phyloP scores from a whole-genome alignment of 2,329 filamentous ascomycete genomes.

The Raffaelea albimanens region DNA sequence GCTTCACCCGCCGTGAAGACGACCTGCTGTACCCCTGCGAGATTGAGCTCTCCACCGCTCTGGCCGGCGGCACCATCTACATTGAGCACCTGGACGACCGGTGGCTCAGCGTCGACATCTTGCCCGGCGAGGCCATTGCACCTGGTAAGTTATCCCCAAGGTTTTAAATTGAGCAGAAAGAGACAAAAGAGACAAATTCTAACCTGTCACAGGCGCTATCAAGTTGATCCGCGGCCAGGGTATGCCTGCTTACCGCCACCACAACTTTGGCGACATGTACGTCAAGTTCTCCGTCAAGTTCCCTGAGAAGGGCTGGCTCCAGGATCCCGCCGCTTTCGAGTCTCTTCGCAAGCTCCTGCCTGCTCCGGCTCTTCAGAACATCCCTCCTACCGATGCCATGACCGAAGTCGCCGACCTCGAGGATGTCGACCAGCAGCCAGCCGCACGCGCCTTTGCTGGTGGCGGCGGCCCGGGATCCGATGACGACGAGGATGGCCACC shows the following conservation, averaged over 20 bases:
- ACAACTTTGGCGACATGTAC: constrained; percentile 92
- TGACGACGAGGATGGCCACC: constrained; percentile 68
- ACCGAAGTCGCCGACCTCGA: constrained; percentile 82
- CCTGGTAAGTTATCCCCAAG: constrained; percentile 54
- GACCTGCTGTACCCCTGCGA: constrained; percentile 92
- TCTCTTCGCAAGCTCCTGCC: constrained; percentile 81
- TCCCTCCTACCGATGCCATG: constrained; percentile 77
- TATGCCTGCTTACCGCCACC: constrained; percentile 93
- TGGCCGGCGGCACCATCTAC: constrained; percentile 83
- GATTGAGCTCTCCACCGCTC: constrained; percentile 88
- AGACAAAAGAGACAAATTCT: not conserved
- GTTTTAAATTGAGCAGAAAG: not conserved
- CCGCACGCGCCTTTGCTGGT: constrained; percentile 52
- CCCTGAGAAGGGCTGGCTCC: constrained; percentile 66
- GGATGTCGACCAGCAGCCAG: constrained; percentile 65
- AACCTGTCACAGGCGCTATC: constrained; percentile 55
- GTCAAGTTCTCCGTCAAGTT: constrained; percentile 98
- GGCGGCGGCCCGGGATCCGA: constrained; percentile 52
- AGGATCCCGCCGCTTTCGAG: constrained; percentile 61
- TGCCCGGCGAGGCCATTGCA: constrained; percentile 88
- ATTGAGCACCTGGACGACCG: constrained; percentile 96
- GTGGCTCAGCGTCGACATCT: constrained; percentile 89
- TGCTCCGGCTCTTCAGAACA: constrained; percentile 48
- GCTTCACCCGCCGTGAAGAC: constrained; percentile 94
- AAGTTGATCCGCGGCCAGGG: constrained; percentile 95